Percentiles rank a stretch among this genome's conserved stretches.
These are phyloP conservation scores for Mycotypha africana DNA, from an alignment of 371 early-diverging fungal species.

Conservation along the genomic window DNA sequence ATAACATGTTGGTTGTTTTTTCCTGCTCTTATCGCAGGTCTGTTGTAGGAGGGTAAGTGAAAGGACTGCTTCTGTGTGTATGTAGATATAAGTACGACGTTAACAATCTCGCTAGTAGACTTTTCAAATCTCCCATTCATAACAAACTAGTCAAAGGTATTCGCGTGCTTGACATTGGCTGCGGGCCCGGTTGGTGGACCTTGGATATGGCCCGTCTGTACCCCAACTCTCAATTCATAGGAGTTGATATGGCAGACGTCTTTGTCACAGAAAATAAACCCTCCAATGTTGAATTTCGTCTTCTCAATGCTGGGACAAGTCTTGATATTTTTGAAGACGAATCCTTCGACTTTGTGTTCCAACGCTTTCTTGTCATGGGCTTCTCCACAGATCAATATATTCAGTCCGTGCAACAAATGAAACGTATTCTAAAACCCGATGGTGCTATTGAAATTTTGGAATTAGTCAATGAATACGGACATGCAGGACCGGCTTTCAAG, in stretches of 20 bases:
- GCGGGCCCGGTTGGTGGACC: constrained; percentile 49
- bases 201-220: constrained; percentile 39
- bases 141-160: constrained; percentile 31
- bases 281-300: constrained; percentile 25
- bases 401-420: constrained; percentile 28
- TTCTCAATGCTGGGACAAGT: constrained; percentile 27
- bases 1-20: neutral
- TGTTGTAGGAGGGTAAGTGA: constrained; percentile 7
- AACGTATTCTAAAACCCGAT: constrained; percentile 32
- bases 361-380: constrained; percentile 44
- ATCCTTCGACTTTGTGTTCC: constrained; percentile 42
- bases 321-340: constrained; percentile 25
- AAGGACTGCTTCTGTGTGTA: no score
- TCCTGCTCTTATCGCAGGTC: neutral
- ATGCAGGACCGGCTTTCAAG: constrained; percentile 28
- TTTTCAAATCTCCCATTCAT: constrained; percentile 35
- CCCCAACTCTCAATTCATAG: constrained; percentile 39
- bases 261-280: constrained; percentile 24
- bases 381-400: constrained; percentile 28
- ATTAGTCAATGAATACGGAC: constrained; percentile 27
- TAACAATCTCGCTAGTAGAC: no score
- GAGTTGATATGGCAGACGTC: constrained; percentile 39
- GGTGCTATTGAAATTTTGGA: constrained; percentile 40
- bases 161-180: constrained; percentile 39
- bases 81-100: no score